These are phyloP conservation scores for Cucumis sativus DNA, from an alignment of 306 rosid genomes.

Conservation along the genomic window DNA sequence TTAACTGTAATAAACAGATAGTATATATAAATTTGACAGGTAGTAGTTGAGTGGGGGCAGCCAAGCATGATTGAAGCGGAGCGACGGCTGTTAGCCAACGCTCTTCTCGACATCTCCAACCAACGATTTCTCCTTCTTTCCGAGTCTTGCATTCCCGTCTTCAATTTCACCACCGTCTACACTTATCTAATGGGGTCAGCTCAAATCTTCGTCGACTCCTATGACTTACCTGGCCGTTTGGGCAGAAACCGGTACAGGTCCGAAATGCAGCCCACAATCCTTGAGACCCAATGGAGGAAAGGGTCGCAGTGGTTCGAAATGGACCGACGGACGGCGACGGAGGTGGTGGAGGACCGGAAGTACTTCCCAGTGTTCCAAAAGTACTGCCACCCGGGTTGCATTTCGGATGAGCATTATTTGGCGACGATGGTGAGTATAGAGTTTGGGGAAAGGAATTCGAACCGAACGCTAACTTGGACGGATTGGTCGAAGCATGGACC, in stretches of 20 bases:
- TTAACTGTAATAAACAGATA: too few relatives aligned
- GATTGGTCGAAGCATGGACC: conserved; percentile 73
- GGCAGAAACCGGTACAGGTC: conserved; percentile 56
- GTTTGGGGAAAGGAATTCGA: conserved; percentile 40
- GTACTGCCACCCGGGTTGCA: conserved; percentile 34
- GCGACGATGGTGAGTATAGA: conserved; percentile 50
- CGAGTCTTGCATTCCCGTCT: conserved; percentile 72
- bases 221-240: conserved; percentile 41
- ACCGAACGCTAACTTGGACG: conserved; percentile 72
- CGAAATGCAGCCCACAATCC: conserved; percentile 42
- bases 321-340: conserved; percentile 43
- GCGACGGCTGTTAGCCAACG: conserved; percentile 64
- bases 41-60: conserved; percentile 72
- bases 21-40: conserved; percentile 20
- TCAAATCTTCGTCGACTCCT: conserved; percentile 34
- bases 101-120: conserved; percentile 72
- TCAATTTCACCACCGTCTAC: conserved; percentile 67
- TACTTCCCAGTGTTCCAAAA: conserved; percentile 46
- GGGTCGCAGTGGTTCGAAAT: conserved; percentile 91
- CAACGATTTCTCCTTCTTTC: conserved; percentile 66
- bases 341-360: conserved; percentile 39
- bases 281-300: conserved; percentile 55
- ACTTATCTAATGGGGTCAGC: conserved; percentile 45
- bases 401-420: conserved; percentile 77
- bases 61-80: conserved; percentile 79